A percentile compares a stretch with the other conserved stretches of the same genome.
These are phyloP conservation scores for Termitomyces sp. DNA, from an alignment of 768 basidiomycete species.

Conservation along the genomic window DNA sequence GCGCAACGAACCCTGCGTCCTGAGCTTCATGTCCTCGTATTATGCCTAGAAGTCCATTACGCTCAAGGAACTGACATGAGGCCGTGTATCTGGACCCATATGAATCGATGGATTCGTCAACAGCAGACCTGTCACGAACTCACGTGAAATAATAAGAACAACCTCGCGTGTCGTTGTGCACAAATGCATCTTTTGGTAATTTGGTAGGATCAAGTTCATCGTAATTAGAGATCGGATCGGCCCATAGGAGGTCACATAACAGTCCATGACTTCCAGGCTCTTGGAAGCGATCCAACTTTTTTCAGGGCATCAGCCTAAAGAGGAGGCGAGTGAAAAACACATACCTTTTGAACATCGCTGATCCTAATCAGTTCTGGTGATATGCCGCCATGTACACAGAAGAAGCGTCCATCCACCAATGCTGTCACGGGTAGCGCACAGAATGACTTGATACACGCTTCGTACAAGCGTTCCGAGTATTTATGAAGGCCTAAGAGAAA, in stretches of 20 bases:
- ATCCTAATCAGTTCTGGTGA: constrained; percentile 81
- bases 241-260: constrained; percentile 94
- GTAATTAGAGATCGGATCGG: constrained; percentile 87
- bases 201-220: constrained; percentile 61
- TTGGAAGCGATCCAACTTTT: constrained; percentile 82
- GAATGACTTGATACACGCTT: constrained; percentile 89
- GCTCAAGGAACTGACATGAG: constrained; percentile 88
- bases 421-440: constrained; percentile 87
- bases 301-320: neutral
- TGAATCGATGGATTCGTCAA: constrained; percentile 21
- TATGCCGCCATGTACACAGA: constrained; percentile 96
- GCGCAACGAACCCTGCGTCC: constrained; percentile 71
- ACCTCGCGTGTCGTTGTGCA: constrained; percentile 83
- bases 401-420: constrained; percentile 90
- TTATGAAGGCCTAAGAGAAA: constrained; percentile 71
- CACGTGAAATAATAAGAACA: constrained; percentile 93
- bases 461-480: constrained; percentile 81
- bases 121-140: constrained; percentile 20
- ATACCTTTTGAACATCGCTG: constrained; percentile 63
- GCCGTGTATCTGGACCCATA: constrained; percentile 57
- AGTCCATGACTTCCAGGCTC: constrained; percentile 91
- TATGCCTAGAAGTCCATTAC: constrained; percentile 86
- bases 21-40: constrained; percentile 98
- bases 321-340: constrained; percentile 18
- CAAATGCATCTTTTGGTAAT: constrained; percentile 52